phyloP scores from a whole-genome alignment of 1,284 basidiomycete genomes.

The Tylopilus orsonianus region DNA sequence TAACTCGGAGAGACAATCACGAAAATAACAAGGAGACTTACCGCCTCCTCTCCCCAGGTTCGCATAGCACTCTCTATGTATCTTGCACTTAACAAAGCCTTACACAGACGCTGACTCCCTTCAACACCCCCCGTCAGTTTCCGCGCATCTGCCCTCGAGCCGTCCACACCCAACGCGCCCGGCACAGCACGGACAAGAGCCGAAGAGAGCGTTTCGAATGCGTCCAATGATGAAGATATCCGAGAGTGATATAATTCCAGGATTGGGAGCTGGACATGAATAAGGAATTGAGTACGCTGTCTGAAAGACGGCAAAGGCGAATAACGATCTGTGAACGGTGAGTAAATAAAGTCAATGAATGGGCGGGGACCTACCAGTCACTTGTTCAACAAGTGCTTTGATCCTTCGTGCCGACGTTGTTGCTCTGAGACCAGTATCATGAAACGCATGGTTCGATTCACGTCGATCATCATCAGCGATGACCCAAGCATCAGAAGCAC shows the following conservation, averaged over 20 bases:
- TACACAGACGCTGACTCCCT: constrained; percentile 78
- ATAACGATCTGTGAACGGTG: constrained; percentile 70
- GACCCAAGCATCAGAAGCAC: constrained; percentile 84
- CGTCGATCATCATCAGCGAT: constrained; percentile 69
- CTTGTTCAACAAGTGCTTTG: constrained; percentile 83
- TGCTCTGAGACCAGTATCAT: constrained; percentile 46
- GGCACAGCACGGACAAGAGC: constrained; percentile 89
- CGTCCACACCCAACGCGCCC: constrained; percentile 69
- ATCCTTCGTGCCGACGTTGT: constrained; percentile 82
- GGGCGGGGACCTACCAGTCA: constrained; percentile 61
- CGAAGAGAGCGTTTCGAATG: constrained; percentile 89
- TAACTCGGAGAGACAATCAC: not conserved
- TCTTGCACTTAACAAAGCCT: constrained; percentile 77
- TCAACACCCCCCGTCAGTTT: constrained; percentile 75
- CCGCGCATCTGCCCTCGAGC: constrained; percentile 54
- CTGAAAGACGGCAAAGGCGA: constrained; percentile 76
- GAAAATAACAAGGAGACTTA: constrained; percentile 38
- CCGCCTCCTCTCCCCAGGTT: constrained; percentile 84
- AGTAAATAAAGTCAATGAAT: not conserved
- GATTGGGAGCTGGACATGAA: constrained; percentile 83
- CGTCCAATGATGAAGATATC: constrained; percentile 84
- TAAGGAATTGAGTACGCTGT: constrained; percentile 82
- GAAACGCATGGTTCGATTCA: constrained; percentile 38
- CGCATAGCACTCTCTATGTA: constrained; percentile 70
- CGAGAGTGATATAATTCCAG: constrained; percentile 76